These are phyloP conservation scores for Carex littledalei DNA, from an alignment of 176 grass and related monocot genomes.

Conservation along the genomic window DNA sequence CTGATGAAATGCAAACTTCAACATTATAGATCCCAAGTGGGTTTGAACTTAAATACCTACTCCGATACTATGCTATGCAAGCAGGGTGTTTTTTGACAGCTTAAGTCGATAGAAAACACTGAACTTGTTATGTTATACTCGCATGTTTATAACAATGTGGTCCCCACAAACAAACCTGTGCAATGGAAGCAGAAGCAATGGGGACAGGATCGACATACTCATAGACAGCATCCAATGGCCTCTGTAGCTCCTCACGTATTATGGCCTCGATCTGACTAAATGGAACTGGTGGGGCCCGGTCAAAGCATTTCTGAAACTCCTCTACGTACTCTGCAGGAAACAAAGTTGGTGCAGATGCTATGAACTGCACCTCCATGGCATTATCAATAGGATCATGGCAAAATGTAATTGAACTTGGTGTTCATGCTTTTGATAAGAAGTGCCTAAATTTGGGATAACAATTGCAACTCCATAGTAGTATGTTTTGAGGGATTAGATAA, in stretches of 20 bases:
- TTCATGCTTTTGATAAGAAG: neutral
- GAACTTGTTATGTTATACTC: neutral
- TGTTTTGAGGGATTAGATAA: no score
- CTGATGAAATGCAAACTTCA: neutral
- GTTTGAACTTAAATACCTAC: neutral
- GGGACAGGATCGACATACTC: conserved; percentile 88
- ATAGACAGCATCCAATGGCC: conserved; percentile 75
- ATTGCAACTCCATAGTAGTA: no score
- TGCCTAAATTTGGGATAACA: no score
- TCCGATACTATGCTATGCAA: neutral
- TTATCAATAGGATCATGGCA: neutral
- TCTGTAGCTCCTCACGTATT: conserved; percentile 80
- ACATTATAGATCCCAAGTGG: neutral
- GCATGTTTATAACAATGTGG: neutral
- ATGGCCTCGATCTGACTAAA: conserved; percentile 75
- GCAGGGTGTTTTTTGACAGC: neutral
- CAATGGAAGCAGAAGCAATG: conserved; percentile 88
- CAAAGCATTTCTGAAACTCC: conserved; percentile 97
- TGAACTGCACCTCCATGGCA: conserved; percentile 49
- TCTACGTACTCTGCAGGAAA: conserved; percentile 94
- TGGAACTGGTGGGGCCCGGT: conserved; percentile 57
- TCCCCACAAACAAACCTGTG: conserved; percentile 50
- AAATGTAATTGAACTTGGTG: neutral
- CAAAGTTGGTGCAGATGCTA: conserved; percentile 87
- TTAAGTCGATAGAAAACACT: neutral